Conservation (phyloP, 768 basidiomycete species). For the Lanmaoa rubissima region DNA sequence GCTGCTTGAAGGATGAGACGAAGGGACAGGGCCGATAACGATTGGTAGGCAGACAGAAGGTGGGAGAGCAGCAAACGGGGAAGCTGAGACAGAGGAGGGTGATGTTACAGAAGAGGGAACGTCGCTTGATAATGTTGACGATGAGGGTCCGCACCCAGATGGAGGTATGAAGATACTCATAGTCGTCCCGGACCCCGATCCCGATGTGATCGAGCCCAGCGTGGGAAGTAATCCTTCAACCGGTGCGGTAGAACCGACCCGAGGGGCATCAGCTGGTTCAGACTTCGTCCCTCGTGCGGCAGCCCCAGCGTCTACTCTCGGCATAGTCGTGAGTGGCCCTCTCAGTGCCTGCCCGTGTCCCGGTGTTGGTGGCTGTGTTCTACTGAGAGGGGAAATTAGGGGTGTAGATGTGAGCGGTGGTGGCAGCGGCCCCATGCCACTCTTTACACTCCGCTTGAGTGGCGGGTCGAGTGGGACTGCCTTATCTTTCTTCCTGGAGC, state of each 20-base stretch:
- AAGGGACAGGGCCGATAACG: constrained; percentile 68
- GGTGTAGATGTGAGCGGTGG: constrained; percentile 71
- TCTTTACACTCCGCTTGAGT: constrained; percentile 68
- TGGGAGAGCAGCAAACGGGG: constrained; percentile 32
- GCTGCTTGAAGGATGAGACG: constrained; percentile 49
- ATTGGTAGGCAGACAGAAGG: constrained; percentile 69
- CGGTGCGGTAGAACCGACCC: not conserved
- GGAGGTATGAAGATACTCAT: constrained; percentile 21
- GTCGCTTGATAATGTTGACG: constrained; percentile 17
- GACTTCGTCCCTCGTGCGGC: constrained; percentile 1
- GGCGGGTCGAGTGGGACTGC: constrained; percentile 53
- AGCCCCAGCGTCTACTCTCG: not conserved
- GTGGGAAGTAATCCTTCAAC: not conserved
- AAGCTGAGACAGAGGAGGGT: constrained; percentile 13
- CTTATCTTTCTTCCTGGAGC: constrained; percentile 60
- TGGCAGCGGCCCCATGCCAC: constrained; percentile 55
- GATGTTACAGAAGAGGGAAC: constrained; percentile 10
- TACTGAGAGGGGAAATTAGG: constrained; percentile 45
- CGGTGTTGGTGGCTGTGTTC: not conserved
- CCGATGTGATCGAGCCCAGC: not conserved
- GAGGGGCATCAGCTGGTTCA: constrained; percentile 4
- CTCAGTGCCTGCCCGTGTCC: not conserved
- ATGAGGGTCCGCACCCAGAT: constrained; percentile 4
- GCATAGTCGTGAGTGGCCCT: not conserved
- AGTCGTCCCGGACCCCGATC: constrained; percentile 4